phyloP scores from a whole-genome alignment of 352 stramenopile species.

The Phytopythium cucurbitacearum region DNA sequence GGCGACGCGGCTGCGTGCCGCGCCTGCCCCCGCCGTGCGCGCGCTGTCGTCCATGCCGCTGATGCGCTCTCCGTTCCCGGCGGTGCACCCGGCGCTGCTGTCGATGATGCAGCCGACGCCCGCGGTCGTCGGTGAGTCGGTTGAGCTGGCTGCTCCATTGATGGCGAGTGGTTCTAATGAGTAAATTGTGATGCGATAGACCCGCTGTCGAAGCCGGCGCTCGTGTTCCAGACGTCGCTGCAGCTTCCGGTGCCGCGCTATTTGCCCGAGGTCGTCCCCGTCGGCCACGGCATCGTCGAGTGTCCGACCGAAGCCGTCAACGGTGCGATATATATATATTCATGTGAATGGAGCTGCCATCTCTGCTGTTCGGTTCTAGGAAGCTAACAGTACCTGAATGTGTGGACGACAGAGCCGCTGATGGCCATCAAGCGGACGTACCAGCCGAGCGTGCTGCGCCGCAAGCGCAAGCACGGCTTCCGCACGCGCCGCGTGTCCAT shows the following conservation, averaged over 20 bases:
- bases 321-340: conserved; percentile 13
- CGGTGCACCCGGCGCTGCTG: conserved; percentile 13
- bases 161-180: background rate
- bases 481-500: conserved; percentile 70
- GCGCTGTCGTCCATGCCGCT: background rate
- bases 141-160: background rate
- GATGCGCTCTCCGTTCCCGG: background rate
- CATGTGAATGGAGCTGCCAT: conserved; percentile 1
- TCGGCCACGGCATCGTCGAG: conserved; percentile 27
- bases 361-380: conserved; percentile 4
- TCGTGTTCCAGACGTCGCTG: conserved; percentile 40
- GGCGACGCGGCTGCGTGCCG: conserved; percentile 3
- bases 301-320: conserved; percentile 45
- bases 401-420: conserved; percentile 39
- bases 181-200: conserved; percentile 14
- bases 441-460: conserved; percentile 80
- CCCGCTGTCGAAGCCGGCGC: conserved; percentile 26
- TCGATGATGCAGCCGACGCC: conserved; percentile 10
- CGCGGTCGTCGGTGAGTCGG: conserved; percentile 1
- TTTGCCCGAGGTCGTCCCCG: conserved; percentile 27
- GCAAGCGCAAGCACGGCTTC: conserved; percentile 87
- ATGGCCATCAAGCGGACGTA: conserved; percentile 83
- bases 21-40: background rate
- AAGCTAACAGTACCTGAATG: background rate
- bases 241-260: conserved; percentile 22